phyloP scores from a whole-genome alignment of 116 monocot genomes.

The Iris pallida region DNA sequence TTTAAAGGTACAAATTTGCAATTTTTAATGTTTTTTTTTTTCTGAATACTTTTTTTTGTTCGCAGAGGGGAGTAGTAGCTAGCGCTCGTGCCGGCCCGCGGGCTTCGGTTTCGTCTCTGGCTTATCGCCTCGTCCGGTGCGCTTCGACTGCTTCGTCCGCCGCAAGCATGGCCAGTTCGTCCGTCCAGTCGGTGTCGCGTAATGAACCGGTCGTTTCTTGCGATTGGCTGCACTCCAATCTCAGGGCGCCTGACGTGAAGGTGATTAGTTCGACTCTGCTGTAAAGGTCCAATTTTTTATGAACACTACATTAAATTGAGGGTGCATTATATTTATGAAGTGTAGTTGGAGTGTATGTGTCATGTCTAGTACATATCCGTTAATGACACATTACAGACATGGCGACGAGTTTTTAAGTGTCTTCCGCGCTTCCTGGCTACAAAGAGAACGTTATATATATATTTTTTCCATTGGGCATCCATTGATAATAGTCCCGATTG shows the following conservation, averaged over 20 bases:
- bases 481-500: background rate
- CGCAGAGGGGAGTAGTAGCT: conserved; percentile 23
- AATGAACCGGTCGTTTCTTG: conserved; percentile 78
- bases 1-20: conserved; percentile 15
- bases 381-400: no score
- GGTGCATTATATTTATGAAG: no score
- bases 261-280: conserved; percentile 17
- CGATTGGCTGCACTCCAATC: conserved; percentile 72
- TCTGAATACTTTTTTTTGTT: background rate
- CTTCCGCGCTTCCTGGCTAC: background rate
- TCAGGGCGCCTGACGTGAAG: conserved; percentile 74
- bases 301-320: no score
- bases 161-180: conserved; percentile 10
- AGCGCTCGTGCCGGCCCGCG: conserved; percentile 2
- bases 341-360: no score
- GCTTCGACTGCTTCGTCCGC: conserved; percentile 24
- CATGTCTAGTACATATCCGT: no score
- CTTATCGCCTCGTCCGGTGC: conserved; percentile 22
- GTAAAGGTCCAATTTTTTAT: no score
- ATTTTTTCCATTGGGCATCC: background rate
- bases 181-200: conserved; percentile 14
- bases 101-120: conserved; percentile 17
- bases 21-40: background rate
- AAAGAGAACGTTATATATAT: background rate
- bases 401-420: no score